A percentile compares a stretch with the other conserved stretches of the same genome.
Evolutionary conservation across 352 stramenopile species (phyloP).

Genomic region (Globisporangium paroecandrum): DNA sequence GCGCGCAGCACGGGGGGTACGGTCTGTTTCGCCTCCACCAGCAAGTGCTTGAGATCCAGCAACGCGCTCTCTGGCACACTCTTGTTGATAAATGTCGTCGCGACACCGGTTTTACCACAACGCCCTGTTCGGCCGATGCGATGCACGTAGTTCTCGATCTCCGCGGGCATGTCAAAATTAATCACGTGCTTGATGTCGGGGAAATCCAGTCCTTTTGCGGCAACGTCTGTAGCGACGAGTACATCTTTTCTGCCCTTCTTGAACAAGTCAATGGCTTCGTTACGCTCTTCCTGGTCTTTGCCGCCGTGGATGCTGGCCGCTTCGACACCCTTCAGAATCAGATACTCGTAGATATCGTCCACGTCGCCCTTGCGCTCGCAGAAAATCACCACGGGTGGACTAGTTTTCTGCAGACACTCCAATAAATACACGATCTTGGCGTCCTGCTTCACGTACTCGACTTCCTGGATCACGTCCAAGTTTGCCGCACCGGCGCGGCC

Average conservation of each 20-base stretch:
- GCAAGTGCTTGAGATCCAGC: conserved; percentile 98
- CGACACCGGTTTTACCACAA: conserved; percentile 96
- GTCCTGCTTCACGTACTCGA: conserved; percentile 99
- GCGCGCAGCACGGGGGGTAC: conserved; percentile 97
- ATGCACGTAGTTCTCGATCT: conserved; percentile 99
- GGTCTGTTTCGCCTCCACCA: conserved; percentile 97
- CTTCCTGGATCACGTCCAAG: conserved; percentile 99
- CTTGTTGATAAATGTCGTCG: conserved; percentile 99
- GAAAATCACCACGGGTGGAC: conserved; percentile 97
- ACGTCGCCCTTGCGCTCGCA: conserved; percentile 96
- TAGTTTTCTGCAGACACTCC: conserved; percentile 98
- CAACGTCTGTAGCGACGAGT: conserved; percentile 97
- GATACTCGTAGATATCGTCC: conserved; percentile 99
- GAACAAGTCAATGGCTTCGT: conserved; percentile 95
- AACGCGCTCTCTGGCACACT: conserved; percentile 92
- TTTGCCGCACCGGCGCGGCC: conserved; percentile 96
- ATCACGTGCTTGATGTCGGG: conserved; percentile 99
- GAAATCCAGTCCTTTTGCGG: conserved; percentile 98
- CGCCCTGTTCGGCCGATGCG: conserved; percentile 97
- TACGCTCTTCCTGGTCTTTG: conserved; percentile 97
- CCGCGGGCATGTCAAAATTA: conserved; percentile 99
- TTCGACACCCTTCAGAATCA: conserved; percentile 96
- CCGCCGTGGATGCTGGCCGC: conserved; percentile 96
- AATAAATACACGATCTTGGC: conserved; percentile 99
- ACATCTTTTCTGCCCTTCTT: conserved; percentile 95